Conservation (phyloP, 805 yeast genomes). For the Nakazawaea molendinolei region DNA sequence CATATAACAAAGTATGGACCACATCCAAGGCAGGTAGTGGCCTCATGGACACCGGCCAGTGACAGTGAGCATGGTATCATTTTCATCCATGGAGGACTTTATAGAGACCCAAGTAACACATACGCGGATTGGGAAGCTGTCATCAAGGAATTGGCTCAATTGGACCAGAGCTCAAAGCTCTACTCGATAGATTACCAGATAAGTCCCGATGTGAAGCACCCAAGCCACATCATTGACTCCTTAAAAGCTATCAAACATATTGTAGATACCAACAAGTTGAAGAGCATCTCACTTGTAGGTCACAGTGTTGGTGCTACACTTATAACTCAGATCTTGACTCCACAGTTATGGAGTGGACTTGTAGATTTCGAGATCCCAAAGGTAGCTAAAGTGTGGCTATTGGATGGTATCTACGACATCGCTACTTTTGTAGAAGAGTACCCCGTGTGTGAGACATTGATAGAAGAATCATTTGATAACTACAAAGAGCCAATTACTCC, state of each 20-base stretch:
- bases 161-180: constrained; percentile 11
- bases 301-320: constrained; percentile 82
- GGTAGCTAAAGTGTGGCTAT: constrained; percentile 24
- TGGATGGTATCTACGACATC: constrained; percentile 71
- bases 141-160: constrained; percentile 15
- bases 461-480: constrained; percentile 48
- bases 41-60: constrained; percentile 11
- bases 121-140: constrained; percentile 40
- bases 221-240: constrained; percentile 55
- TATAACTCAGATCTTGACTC: constrained; percentile 34
- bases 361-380: constrained; percentile 12
- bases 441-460: constrained; percentile 50
- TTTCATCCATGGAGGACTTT: constrained; percentile 84
- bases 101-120: constrained; percentile 69
- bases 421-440: constrained; percentile 48
- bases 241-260: constrained; percentile 30
- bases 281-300: constrained; percentile 41
- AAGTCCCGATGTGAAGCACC: constrained; percentile 56
- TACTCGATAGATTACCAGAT: constrained; percentile 59
- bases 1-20: constrained; percentile 3
- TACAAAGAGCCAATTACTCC: constrained; percentile 3
- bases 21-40: constrained; percentile 7
- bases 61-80: constrained; percentile 30
- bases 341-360: background rate
- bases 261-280: constrained; percentile 13